Conservation (phyloP, 2,329 filamentous ascomycete genomes). For the Zymoseptoria tritici region DNA sequence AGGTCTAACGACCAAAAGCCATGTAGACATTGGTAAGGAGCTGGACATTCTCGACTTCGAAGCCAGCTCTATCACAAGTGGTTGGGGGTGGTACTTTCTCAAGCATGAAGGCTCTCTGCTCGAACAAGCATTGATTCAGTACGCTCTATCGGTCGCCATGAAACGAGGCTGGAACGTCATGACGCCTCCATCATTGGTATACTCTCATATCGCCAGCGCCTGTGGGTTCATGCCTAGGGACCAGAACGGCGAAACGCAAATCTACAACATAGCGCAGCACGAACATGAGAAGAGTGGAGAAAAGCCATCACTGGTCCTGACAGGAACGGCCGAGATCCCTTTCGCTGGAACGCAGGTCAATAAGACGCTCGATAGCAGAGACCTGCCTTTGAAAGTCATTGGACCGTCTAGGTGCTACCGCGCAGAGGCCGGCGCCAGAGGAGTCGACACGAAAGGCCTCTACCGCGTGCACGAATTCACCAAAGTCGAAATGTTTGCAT, state of each 20-base stretch:
- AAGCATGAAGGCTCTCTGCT: conserved; percentile 84
- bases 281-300: conserved; percentile 53
- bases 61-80: conserved; percentile 69
- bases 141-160: conserved; percentile 67
- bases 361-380: conserved; percentile 53
- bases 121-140: conserved; percentile 90
- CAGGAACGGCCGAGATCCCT: conserved; percentile 90
- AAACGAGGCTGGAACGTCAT: conserved; percentile 71
- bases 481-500: conserved; percentile 96
- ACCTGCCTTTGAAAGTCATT: conserved; percentile 71
- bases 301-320: conserved; percentile 65
- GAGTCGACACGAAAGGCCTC: conserved; percentile 83
- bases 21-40: conserved; percentile 72
- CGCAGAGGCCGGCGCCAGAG: conserved; percentile 85
- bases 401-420: conserved; percentile 90
- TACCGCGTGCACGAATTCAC: conserved; percentile 98
- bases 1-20: conserved; percentile 14
- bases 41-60: conserved; percentile 89
- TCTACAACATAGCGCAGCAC: conserved; percentile 65
- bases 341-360: conserved; percentile 85
- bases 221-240: conserved; percentile 95
- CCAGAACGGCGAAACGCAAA: conserved; percentile 81
- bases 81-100: conserved; percentile 98
- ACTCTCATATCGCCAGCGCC: conserved; percentile 79
- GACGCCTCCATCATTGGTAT: conserved; percentile 82